phyloP scores from a whole-genome alignment of 2,329 filamentous ascomycete species.

The Xylariaceae sp. region DNA sequence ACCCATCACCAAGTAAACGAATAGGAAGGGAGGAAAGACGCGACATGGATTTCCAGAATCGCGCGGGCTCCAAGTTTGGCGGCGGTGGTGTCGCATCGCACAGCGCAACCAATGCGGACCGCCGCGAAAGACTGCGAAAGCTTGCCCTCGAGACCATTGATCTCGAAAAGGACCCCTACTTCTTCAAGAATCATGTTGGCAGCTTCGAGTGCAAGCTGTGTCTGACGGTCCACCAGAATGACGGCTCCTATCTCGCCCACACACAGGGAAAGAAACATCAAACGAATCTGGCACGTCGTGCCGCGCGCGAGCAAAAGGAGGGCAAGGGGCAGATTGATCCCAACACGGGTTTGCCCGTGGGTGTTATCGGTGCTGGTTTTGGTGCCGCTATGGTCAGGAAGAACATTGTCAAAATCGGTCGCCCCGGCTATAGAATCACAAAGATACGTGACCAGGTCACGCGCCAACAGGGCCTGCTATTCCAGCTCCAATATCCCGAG shows the following conservation, averaged over 20 bases:
- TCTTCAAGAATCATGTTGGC: conserved; percentile 99
- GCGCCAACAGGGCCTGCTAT: conserved; percentile 84
- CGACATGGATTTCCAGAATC: conserved; percentile 75
- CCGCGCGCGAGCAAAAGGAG: conserved; percentile 91
- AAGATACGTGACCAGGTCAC: conserved; percentile 89
- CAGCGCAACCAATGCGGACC: conserved; percentile 91
- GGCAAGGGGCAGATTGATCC: conserved; percentile 68
- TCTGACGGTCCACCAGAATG: conserved; percentile 96
- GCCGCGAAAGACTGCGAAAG: conserved; percentile 93
- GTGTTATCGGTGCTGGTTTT: conserved; percentile 69
- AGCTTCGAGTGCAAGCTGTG: conserved; percentile 97
- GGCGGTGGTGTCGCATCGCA: conserved; percentile 94
- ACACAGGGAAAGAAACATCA: conserved; percentile 99
- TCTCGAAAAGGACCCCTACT: conserved; percentile 98
- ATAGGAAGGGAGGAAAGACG: neutral
- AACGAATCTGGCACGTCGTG: conserved; percentile 92
- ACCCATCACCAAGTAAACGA: neutral
- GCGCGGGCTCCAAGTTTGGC: conserved; percentile 95
- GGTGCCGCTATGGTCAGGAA: conserved; percentile 60
- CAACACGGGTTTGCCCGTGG: conserved; percentile 65
- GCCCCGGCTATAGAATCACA: conserved; percentile 96
- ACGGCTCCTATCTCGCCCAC: conserved; percentile 96
- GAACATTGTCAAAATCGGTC: conserved; percentile 90
- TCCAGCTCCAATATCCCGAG: conserved; percentile 94
- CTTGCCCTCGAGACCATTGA: conserved; percentile 98